These are phyloP conservation scores for Fusarium agapanthi DNA, from an alignment of 2,329 filamentous ascomycete genomes.

Conservation along the genomic window DNA sequence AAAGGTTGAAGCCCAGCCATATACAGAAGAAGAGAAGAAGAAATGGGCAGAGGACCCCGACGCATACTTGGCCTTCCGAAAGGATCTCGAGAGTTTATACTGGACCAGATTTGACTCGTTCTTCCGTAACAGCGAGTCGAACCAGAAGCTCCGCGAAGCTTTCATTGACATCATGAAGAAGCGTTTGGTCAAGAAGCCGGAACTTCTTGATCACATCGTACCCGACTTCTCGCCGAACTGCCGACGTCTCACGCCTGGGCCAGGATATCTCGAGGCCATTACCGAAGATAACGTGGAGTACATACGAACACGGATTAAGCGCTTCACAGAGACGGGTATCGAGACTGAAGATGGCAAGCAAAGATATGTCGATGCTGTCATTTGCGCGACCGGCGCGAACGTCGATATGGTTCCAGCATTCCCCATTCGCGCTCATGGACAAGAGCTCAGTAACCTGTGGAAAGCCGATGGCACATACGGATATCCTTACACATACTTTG, in stretches of 20 bases:
- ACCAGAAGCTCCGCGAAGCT: conserved; percentile 55
- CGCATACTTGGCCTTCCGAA: conserved; percentile 68
- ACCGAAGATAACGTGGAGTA: conserved; percentile 69
- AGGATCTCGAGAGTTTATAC: conserved; percentile 66
- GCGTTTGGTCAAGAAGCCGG: conserved; percentile 62
- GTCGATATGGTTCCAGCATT: conserved; percentile 68
- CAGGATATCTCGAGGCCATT: conserved; percentile 73
- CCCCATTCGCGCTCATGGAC: conserved; percentile 63
- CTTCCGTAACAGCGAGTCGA: conserved; percentile 62
- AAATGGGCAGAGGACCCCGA: conserved; percentile 65
- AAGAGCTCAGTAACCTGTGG: conserved; percentile 66
- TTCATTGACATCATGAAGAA: conserved; percentile 61
- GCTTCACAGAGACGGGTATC: conserved; percentile 68
- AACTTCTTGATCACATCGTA: conserved; percentile 63
- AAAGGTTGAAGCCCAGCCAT: conserved; percentile 64
- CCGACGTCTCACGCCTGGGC: conserved; percentile 70
- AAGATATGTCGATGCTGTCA: conserved; percentile 69
- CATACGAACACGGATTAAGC: conserved; percentile 64
- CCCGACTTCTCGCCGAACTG: conserved; percentile 73
- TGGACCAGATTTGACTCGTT: conserved; percentile 66
- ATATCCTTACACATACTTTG: conserved; percentile 74
- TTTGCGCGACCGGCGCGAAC: conserved; percentile 75
- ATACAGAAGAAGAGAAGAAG: conserved; percentile 63
- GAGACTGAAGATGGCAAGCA: conserved; percentile 65
- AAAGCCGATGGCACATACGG: conserved; percentile 62